Evolutionary conservation across 1,139 yeast genomes (phyloP).

Genomic region (Sugiyamaella paludigena): DNA sequence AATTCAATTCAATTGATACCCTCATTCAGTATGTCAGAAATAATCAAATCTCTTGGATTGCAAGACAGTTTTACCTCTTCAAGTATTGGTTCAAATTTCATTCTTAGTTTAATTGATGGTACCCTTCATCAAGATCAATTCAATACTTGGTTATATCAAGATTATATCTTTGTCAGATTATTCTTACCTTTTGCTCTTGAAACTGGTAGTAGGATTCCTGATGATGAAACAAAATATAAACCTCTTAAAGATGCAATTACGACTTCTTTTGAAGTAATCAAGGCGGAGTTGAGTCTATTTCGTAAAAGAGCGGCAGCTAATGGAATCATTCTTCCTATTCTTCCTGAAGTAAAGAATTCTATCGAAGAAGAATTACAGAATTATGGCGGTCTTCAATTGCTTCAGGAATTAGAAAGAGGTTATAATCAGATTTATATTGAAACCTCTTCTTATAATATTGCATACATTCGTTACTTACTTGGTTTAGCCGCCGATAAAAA

Average conservation of each 20-base stretch:
- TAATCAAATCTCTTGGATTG: slow-evolving; percentile 5
- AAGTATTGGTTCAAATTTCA: slow-evolving; percentile 4
- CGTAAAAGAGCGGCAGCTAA: slow-evolving; percentile 12
- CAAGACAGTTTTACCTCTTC: neutral
- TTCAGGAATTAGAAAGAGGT: slow-evolving; percentile 4
- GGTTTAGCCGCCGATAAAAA: slow-evolving; percentile 7
- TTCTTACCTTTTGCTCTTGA: slow-evolving; percentile 8
- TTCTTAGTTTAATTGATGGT: slow-evolving; percentile 7
- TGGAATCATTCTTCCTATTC: slow-evolving; percentile 10
- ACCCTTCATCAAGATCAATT: slow-evolving; percentile 9
- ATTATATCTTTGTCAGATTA: slow-evolving; percentile 14
- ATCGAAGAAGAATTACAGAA: slow-evolving; percentile 8
- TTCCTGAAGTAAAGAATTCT: slow-evolving; percentile 13
- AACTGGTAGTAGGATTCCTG: slow-evolving; percentile 10
- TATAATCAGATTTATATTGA: slow-evolving; percentile 2
- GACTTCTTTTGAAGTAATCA: slow-evolving; percentile 9
- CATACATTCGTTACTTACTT: slow-evolving; percentile 7
- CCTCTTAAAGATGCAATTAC: slow-evolving; percentile 9
- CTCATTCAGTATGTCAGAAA: slow-evolving; percentile 1
- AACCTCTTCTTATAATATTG: slow-evolving; percentile 8
- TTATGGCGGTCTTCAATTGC: slow-evolving; percentile 11
- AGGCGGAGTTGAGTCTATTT: slow-evolving; percentile 11
- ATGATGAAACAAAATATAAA: neutral
- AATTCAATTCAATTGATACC: neutral
- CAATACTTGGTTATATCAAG: slow-evolving; percentile 17